Evolutionary conservation across 192 early-diverging fungal species (phyloP), one percentile per base, ranked within the genome.

Genomic region (Coemansia sp.): DNA sequence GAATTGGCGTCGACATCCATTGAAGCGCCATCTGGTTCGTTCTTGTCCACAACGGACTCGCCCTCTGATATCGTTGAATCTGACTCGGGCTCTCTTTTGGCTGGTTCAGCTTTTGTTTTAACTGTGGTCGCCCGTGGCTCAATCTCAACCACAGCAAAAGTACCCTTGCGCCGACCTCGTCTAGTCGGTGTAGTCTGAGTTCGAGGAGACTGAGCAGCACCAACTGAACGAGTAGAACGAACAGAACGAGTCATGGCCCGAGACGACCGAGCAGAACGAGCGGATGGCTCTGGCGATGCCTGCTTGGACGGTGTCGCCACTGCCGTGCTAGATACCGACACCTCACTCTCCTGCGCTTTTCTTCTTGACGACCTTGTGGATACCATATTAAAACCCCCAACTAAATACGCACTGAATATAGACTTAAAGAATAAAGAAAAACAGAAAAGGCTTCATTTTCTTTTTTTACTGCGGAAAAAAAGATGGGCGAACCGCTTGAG

Each of bases 261-360:
- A 21, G 21, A 21, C 21, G 21, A 1, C 5, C 9, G 17, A n/a
- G 60, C 5, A 8, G 23, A 27, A 10, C 32, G 21, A 51, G 61
- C 35, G 3, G 38, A 17, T 17, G 50, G 54, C 24, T 23, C 54
- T n/a, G 54, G 54, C 54, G 54, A 56, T 27, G 56, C 32, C 29
- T 35, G 56, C 54, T 43, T 11, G 39, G 22, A 11, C 0, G 63
- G 63, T 21, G 63, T 65, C 23, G 63, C 53, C 55, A 65, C 63
- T 17, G 63, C 63, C 4, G 63, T 65, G n/a, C 43, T 21, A n/a
- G 43, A 29, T 4, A 47, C n/a, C 43, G 49, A 8, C 3, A 21
- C n/a, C 15, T 10, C 11, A 12, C 22, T 15, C 7, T 3, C 39
- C 58, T n/a, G 22, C 2, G 4, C 25, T 39, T 53, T 66, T 17